phyloP scores from a whole-genome alignment of 2,329 filamentous ascomycete species.

The Botrytis aclada region DNA sequence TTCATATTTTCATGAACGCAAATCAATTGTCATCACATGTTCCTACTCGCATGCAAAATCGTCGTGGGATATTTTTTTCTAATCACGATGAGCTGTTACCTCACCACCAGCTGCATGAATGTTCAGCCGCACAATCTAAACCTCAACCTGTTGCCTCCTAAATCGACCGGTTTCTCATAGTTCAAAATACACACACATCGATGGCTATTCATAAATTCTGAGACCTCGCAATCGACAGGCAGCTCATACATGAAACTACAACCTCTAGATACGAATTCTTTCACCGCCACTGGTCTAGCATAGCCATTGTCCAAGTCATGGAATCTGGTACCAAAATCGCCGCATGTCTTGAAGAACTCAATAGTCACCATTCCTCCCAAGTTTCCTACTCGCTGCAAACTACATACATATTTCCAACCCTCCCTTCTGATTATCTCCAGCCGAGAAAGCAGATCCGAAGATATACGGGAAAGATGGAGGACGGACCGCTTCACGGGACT shows the following conservation, averaged over 20 bases:
- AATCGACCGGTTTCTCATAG: neutral
- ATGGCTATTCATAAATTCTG: too few species aligned
- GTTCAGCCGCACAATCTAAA: neutral
- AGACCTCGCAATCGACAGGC: neutral
- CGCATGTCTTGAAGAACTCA: constrained; percentile 21
- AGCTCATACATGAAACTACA: neutral
- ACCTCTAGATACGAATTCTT: constrained; percentile 21
- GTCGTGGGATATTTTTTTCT: neutral
- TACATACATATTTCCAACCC: constrained; percentile 19
- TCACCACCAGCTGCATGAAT: too few species aligned
- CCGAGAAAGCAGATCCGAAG: too few species aligned
- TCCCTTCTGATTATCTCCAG: too few species aligned
- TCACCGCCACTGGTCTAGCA: constrained; percentile 21
- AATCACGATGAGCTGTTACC: neutral
- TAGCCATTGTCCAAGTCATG: constrained; percentile 5
- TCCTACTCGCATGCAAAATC: neutral
- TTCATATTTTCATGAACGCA: too few species aligned
- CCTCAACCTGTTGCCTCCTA: accelerated
- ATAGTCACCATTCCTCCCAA: constrained; percentile 13
- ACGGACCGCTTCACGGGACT: too few species aligned
- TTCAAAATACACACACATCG: accelerated
- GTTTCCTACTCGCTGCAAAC: constrained; percentile 23
- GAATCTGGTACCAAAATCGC: constrained; percentile 7
- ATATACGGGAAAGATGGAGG: too few species aligned
- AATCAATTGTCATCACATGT: neutral